Evolutionary conservation across 2,329 filamentous ascomycete species (phyloP).

Genomic region (Arthrobotrys pseudoclavata): DNA sequence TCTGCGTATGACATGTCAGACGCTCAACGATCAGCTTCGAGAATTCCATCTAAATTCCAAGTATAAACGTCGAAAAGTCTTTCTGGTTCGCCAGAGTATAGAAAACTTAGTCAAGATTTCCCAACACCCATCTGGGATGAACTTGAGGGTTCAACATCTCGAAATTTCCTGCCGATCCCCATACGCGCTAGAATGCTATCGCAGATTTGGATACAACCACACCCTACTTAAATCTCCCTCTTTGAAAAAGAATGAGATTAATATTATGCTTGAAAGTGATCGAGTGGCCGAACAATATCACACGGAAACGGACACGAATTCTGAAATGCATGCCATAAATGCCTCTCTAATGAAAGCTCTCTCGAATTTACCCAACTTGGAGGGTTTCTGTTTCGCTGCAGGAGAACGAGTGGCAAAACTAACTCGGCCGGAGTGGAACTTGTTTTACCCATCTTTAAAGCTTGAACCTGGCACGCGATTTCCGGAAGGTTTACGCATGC

Average conservation of each 20-base stretch:
- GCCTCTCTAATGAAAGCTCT: not conserved
- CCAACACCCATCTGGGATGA: constrained; percentile 7
- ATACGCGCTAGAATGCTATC: not conserved
- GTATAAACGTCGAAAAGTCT: constrained; percentile 2
- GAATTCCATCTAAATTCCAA: constrained; percentile 23
- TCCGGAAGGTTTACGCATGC: not conserved
- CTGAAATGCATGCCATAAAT: too few species aligned
- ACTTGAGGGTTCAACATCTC: constrained; percentile 9
- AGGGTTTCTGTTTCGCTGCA: not conserved
- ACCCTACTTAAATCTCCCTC: too few species aligned
- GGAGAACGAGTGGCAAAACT: not conserved
- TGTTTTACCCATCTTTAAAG: constrained; percentile 20
- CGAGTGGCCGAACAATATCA: too few species aligned
- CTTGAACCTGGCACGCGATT: constrained; percentile 8
- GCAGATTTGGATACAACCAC: too few species aligned
- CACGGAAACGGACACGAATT: too few species aligned
- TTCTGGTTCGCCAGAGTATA: not conserved
- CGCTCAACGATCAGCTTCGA: not conserved
- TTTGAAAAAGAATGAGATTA: too few species aligned
- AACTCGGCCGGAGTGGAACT: constrained; percentile 7
- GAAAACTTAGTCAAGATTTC: constrained; percentile 33
- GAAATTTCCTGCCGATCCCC: not conserved
- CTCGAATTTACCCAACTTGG: constrained; percentile 15
- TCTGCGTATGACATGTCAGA: constrained; percentile 31
- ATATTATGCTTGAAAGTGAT: too few species aligned